Conservation (phyloP, 225 moss, liverwort and hornwort species). For the Pleurozium schreberi region DNA sequence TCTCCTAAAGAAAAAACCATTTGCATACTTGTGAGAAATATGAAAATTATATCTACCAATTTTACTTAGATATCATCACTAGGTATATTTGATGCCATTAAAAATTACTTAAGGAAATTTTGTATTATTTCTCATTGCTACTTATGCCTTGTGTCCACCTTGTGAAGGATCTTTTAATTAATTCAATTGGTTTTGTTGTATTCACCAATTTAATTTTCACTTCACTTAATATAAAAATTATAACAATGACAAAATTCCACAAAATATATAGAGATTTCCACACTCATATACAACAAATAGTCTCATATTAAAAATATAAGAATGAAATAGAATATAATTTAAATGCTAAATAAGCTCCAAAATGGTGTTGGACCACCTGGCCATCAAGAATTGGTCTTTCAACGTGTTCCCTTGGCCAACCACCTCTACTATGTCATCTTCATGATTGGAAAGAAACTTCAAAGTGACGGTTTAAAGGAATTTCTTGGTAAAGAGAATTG, state of each 20-base stretch:
- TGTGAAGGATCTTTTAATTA: background rate
- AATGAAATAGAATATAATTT: background rate
- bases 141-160: background rate
- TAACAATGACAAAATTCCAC: background rate
- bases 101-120: background rate
- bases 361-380: fast-evolving
- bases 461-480: too few relatives aligned
- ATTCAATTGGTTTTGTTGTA: background rate
- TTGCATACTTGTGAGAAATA: too few relatives aligned
- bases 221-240: background rate
- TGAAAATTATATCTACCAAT: background rate
- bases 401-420: fast-evolving
- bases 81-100: too few relatives aligned
- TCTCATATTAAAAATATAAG: background rate
- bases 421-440: background rate
- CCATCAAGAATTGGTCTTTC: background rate
- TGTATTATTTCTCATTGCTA: background rate
- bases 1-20: background rate
- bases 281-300: background rate
- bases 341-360: background rate
- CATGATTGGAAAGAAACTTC: too few relatives aligned
- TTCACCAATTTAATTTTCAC: background rate
- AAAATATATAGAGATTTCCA: too few relatives aligned
- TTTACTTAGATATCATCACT: fast-evolving
- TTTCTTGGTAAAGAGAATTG: fast-evolving